phyloP scores from a whole-genome alignment of 2,329 filamentous ascomycete species.

The Phaeomoniella chlamydospora region DNA sequence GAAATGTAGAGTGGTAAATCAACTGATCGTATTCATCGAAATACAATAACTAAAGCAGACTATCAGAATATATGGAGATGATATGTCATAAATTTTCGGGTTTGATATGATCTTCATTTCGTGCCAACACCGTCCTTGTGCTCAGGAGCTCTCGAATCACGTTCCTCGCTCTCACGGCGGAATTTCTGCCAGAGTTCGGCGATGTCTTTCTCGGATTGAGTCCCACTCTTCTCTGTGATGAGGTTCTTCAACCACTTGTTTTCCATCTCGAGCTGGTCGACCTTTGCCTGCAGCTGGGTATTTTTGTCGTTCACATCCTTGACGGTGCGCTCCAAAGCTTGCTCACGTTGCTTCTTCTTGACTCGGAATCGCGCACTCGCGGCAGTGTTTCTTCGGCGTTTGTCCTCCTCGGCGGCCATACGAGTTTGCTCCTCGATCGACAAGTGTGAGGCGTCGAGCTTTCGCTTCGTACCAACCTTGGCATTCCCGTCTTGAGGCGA shows the following conservation, averaged over 20 bases:
- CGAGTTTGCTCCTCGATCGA: constrained; percentile 57
- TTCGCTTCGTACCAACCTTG: not conserved
- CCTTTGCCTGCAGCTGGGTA: constrained; percentile 53
- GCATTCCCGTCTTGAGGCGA: not conserved
- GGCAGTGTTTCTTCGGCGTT: constrained; percentile 76
- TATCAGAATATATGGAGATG: too few relatives aligned
- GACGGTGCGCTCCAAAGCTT: constrained; percentile 66
- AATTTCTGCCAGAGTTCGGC: constrained; percentile 24
- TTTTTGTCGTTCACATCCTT: constrained; percentile 78
- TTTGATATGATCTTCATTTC: constrained; percentile 2
- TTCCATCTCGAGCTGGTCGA: constrained; percentile 66
- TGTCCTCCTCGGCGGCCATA: constrained; percentile 72
- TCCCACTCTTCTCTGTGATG: constrained; percentile 66
- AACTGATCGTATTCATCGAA: too few relatives aligned
- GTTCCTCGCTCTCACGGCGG: constrained; percentile 17
- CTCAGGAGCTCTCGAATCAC: constrained; percentile 8
- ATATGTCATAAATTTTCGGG: not conserved
- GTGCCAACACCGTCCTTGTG: constrained; percentile 15
- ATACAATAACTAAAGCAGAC: too few relatives aligned
- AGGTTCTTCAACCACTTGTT: constrained; percentile 72
- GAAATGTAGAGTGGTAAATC: too few relatives aligned
- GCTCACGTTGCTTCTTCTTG: constrained; percentile 93
- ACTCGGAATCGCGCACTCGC: constrained; percentile 79
- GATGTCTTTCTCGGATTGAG: constrained; percentile 24
- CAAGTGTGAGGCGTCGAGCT: constrained; percentile 12